Evolutionary conservation across 805 yeast genomes (phyloP), one percentile per base, ranked within the genome.

Genomic region (Ogataea minuta): DNA sequence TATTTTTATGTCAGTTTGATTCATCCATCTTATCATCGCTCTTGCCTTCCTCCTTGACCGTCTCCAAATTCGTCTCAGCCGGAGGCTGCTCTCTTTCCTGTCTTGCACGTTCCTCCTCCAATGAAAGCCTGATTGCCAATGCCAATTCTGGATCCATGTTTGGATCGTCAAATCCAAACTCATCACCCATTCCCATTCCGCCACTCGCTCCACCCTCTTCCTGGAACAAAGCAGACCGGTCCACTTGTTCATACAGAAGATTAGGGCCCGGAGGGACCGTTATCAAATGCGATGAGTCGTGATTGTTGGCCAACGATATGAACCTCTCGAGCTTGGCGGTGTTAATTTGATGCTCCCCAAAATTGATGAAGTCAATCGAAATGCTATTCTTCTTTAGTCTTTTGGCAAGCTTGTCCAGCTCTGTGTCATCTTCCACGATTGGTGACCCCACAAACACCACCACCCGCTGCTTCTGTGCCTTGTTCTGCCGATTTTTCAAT

Each of bases 141-240:
- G 98, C 99, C 59, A 93, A 76, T 64, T 93, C 99, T 23, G 98
- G 98, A 56, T 93, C 99, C 79, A 88, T 84, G 50, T 81, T 80
- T 23, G 96, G 91, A 63, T 91, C 98, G 27, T 77, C 77, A 56
- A 82, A 73, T 41, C 80, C 87, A 64, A 78, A 79, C 43, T 70
- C 73, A n/a, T 64, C 74, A 19, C 63, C 74, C 17, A 35, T 52
- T 11, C 49, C 59, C 8, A 43, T 44, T 13, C 70, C 76, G 31
- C 59, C 60, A 11, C 57, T 66, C 26, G 66, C 71, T 31, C 73
- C 72, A 9, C 84, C 85, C 39, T 79, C 88, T 40, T 80, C 80
- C 31, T 72, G 68, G 48, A 88, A 73, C 36, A 91, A 81, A 5
- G 89, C 77, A 1, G 95, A 84, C 17, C 84, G 69, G 5, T 82